Evolutionary conservation across 345 rosid genomes (phyloP), one percentile per base, ranked within the genome.

Genomic region (Odontarrhena argentea): DNA sequence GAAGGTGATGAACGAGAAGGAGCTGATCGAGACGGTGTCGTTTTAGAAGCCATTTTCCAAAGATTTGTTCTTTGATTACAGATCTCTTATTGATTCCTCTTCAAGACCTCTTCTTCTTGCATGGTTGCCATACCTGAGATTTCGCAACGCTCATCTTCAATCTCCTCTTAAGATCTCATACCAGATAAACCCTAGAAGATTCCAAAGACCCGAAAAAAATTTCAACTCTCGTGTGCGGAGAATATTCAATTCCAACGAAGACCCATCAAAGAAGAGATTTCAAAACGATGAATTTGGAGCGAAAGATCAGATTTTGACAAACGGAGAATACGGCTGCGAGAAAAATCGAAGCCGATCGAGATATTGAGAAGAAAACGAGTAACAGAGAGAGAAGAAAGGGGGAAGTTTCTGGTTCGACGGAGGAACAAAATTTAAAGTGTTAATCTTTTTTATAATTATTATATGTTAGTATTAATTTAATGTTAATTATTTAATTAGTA

Each of bases 71-170:
- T 38, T 3, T 55, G 26, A 45, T 26, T 5, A 46, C 14, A 45
- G 60, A 67, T 64, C 61, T 69, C 40, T 28, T 8, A 13, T 2
- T 28, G 40, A 28, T 22, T 36, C 12, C 41, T 3, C 34, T 30
- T 91, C 82, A 94, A 60, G 70, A 81, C 48, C 97, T 80, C 96
- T 94, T 94, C 96, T 91, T 94, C 75, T 94, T 91, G 77, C 99
- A 91, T 1, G 99, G 99, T 70, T 94, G 99, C 99, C 99, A 94
- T 3, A 94, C 88, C 81, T 87, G 97, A 44, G 97, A 91, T 89
- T 94, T 94, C 10, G 78, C 82, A 48, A 91, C 82, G 60, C 85
- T 94, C 96, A 87, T 89, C 32, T 69, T 66, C 41, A 40, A 30
- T 45, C 0, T 32, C 10, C 12, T n/a, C 32, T 24, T 11, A 25